A percentile compares a stretch with the other conserved stretches of the same genome.
Conservation (phyloP, 2,329 filamentous ascomycete species). For the Penicillium nordicum region DNA sequence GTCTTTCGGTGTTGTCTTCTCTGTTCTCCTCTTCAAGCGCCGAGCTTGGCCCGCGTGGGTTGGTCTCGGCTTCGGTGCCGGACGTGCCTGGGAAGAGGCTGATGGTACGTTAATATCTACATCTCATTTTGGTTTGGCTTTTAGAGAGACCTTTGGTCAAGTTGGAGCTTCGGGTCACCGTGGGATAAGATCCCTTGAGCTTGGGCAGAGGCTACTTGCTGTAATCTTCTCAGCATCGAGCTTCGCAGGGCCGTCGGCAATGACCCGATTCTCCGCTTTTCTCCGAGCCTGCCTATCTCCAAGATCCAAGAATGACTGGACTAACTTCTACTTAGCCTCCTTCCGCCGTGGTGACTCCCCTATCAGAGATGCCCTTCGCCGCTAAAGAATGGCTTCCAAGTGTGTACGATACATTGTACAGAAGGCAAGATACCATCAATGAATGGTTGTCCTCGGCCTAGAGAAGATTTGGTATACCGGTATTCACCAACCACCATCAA, state of each 20-base stretch:
- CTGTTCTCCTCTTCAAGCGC: slow-evolving; percentile 95
- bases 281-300: not conserved
- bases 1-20: slow-evolving; percentile 97
- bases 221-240: not conserved
- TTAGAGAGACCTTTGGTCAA: not conserved
- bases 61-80: slow-evolving; percentile 90
- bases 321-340: slow-evolving; percentile 34
- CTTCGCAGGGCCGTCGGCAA: not conserved
- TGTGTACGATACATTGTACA: slow-evolving; percentile 41
- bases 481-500: not conserved
- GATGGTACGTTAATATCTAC: slow-evolving; percentile 60
- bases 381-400: slow-evolving; percentile 27
- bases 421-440: slow-evolving; percentile 21
- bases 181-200: not conserved
- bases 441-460: slow-evolving; percentile 8
- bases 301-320: not conserved
- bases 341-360: slow-evolving; percentile 45
- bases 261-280: slow-evolving; percentile 4
- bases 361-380: slow-evolving; percentile 38
- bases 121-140: not conserved
- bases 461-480: slow-evolving; percentile 12
- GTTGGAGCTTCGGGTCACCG: not conserved
- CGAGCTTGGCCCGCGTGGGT: slow-evolving; percentile 96
- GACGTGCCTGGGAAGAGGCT: slow-evolving; percentile 96
- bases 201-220: not conserved